Conservation (phyloP, 768 basidiomycete species). For the Xerocomellus dryophilus region DNA sequence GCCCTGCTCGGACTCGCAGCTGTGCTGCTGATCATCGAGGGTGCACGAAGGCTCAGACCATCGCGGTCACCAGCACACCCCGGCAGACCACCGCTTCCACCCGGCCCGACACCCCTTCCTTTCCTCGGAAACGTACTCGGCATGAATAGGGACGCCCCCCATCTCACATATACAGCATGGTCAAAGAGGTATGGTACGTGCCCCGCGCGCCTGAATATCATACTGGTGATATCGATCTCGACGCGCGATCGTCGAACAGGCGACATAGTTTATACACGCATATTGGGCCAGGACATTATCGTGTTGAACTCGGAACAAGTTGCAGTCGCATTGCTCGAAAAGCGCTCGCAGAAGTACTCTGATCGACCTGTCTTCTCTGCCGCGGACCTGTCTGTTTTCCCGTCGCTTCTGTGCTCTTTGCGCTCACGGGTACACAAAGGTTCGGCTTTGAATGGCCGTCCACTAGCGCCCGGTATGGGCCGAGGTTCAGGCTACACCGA, state of each 20-base stretch:
- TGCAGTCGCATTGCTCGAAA: no score
- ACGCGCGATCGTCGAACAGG: no score
- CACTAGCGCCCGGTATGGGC: conserved; percentile 18
- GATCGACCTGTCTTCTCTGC: no score
- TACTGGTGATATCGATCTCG: no score
- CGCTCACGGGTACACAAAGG: no score
- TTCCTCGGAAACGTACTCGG: conserved; percentile 12
- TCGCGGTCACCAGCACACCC: background rate
- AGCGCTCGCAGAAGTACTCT: no score
- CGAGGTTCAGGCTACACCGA: conserved; percentile 22
- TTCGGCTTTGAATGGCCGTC: no score
- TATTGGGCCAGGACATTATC: no score
- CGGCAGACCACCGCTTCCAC: conserved; percentile 8
- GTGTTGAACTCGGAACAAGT: no score
- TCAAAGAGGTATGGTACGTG: background rate
- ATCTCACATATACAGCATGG: background rate
- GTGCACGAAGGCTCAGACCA: background rate
- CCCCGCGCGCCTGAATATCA: background rate
- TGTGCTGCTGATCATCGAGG: background rate
- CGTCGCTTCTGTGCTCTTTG: no score
- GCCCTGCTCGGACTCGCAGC: background rate
- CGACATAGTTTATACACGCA: no score
- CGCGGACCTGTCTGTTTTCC: no score
- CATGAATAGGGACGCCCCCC: background rate
- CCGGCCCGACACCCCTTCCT: conserved; percentile 16